Conservation (phyloP, 257 asterid species). For the Capsicum chinense region DNA sequence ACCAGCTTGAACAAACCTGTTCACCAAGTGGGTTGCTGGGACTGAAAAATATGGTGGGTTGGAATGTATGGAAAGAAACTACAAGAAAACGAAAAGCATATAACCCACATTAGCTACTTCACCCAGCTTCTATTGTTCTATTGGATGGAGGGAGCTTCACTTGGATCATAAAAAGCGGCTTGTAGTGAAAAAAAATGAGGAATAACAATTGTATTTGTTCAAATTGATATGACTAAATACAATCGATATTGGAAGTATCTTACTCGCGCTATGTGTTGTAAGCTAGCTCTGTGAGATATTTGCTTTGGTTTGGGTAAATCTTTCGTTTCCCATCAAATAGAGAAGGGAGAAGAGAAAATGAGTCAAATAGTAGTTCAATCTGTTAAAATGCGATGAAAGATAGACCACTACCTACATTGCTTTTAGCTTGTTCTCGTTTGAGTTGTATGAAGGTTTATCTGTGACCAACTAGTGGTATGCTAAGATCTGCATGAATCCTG, state of each 20-base stretch:
- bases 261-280: background rate
- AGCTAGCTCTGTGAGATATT: background rate
- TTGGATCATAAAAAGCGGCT: background rate
- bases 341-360: background rate
- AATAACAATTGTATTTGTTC: background rate
- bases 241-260: background rate
- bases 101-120: background rate
- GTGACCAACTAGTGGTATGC: background rate
- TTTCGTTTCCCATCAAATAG: background rate
- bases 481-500: conserved; percentile 7
- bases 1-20: conserved; percentile 10
- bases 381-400: background rate
- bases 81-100: conserved; percentile 13
- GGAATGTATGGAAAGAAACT: background rate
- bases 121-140: background rate
- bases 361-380: background rate
- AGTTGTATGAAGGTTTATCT: background rate
- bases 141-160: conserved; percentile 4
- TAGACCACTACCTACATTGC: conserved; percentile 21
- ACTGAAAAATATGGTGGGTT: background rate
- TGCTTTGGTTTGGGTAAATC: background rate
- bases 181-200: background rate
- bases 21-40: background rate
- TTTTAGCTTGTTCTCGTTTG: conserved; percentile 13
- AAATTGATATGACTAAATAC: background rate